Percentiles rank a stretch among this genome's conserved stretches.
Evolutionary conservation across 1,284 basidiomycete genomes (phyloP).

Genomic region (Apiotrichum siamense): DNA sequence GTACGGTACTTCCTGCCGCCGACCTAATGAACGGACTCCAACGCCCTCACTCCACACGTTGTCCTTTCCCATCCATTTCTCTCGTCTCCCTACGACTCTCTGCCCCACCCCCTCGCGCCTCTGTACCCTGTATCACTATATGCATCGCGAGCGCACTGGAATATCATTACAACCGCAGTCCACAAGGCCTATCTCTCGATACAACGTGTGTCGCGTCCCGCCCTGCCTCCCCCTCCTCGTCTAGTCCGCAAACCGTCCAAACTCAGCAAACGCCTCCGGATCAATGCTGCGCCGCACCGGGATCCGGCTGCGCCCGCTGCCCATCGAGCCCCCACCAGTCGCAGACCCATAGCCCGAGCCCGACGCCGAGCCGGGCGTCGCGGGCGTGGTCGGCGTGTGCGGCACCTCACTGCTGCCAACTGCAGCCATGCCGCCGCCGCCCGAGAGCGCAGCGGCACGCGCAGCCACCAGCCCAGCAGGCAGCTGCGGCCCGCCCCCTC

Average conservation of each 20-base stretch:
- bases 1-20: too few species aligned
- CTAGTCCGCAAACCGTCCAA: background rate
- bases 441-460: background rate
- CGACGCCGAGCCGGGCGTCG: background rate
- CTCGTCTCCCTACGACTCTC: background rate
- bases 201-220: too few species aligned
- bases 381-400: background rate
- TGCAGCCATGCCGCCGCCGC: too few species aligned
- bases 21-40: too few species aligned
- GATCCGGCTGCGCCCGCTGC: background rate
- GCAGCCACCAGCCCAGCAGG: background rate
- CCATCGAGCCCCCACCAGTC: background rate
- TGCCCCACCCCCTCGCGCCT: background rate
- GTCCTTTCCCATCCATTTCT: too few species aligned
- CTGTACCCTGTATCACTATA: slow-evolving; percentile 5
- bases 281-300: background rate
- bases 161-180: background rate
- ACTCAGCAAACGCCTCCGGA: background rate
- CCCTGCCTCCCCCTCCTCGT: background rate
- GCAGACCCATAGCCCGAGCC: too few species aligned
- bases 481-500: too few species aligned
- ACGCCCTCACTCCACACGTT: too few species aligned
- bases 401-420: background rate
- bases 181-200: background rate
- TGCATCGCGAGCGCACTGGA: slow-evolving; percentile 4